Evolutionary conservation across 768 basidiomycete genomes (phyloP), one percentile per base, ranked within the genome.

Genomic region (Suillus ampliporus): DNA sequence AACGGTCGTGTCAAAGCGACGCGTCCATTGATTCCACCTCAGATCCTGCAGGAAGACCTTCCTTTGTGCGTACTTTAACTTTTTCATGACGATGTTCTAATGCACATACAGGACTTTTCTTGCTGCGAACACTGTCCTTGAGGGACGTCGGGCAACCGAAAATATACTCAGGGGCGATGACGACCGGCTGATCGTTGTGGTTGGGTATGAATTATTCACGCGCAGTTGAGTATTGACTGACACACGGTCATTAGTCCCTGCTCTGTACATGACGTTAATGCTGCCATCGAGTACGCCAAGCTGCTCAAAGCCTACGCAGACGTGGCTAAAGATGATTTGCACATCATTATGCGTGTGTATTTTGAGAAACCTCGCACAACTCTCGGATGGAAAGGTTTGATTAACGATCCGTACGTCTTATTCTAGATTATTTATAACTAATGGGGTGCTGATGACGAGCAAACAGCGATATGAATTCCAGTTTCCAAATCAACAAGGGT

Each of bases 321-420:
- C 41, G 76, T 77, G 13, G 87, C 91, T 50, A 87, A 87, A 71
- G 89, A 92, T 13, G 97, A 98, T 68, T 83, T 99, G 37, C 84
- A 91, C 76, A 97, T 99, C 70, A 83, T 99, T 68, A 99, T 99
- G 97, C 90, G 95, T 31, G 95, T 98, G 68, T 99, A 99, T 82
- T 99, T 99, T 72, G 97, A 99, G 71, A 99, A 99, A 71, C 90
- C 90, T 1, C 84, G 97, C 35, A 99, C 97, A 8, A 98, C 97
- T 0, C 91, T 99, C 53, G 97, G 97, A 31, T 99, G 97, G 97
- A 99, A 99, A 76, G 97, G 97, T 41, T 86, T 99, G 65, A 98
- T 99, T 78, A 99, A 98, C 72, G 95, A 98, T 71, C 96, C 97
- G 74, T 75, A 63, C 13, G 74, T 6, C 11, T n/a, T 26, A 2